Conservation (phyloP, 257 asterid species). For the Solanum peruvianum region DNA sequence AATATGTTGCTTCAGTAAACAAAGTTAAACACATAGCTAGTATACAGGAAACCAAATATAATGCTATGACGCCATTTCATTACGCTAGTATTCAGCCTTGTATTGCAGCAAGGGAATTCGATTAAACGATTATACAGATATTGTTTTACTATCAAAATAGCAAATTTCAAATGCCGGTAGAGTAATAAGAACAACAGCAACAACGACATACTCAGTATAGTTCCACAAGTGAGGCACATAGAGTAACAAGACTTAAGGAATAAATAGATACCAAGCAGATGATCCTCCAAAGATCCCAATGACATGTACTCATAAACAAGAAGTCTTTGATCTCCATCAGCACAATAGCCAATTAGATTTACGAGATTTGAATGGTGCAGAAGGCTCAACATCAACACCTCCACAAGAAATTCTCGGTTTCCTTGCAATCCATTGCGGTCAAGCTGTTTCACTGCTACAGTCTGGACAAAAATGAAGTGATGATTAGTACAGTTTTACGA, state of each 20-base stretch:
- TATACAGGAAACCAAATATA: neutral
- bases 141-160: neutral
- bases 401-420: constrained; percentile 83
- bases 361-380: constrained; percentile 69
- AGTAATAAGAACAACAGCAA: neutral
- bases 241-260: neutral
- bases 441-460: constrained; percentile 81
- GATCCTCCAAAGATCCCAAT: constrained; percentile 76
- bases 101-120: neutral
- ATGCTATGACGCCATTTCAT: neutral
- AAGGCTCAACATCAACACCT: constrained; percentile 85
- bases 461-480: constrained; percentile 15
- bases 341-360: constrained; percentile 72
- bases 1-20: neutral
- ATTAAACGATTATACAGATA: neutral
- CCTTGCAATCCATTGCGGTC: constrained; percentile 94
- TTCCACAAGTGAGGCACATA: neutral
- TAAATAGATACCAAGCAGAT: constrained; percentile 45
- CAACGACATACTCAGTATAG: neutral
- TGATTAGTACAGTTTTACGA: neutral
- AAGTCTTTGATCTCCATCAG: constrained; percentile 90
- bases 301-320: constrained; percentile 77
- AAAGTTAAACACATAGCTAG: neutral
- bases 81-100: neutral
- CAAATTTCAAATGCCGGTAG: neutral